Evolutionary conservation across 345 rosid genomes (phyloP), one percentile per base, ranked within the genome.

Genomic region (Euphorbia pulcherrima): DNA sequence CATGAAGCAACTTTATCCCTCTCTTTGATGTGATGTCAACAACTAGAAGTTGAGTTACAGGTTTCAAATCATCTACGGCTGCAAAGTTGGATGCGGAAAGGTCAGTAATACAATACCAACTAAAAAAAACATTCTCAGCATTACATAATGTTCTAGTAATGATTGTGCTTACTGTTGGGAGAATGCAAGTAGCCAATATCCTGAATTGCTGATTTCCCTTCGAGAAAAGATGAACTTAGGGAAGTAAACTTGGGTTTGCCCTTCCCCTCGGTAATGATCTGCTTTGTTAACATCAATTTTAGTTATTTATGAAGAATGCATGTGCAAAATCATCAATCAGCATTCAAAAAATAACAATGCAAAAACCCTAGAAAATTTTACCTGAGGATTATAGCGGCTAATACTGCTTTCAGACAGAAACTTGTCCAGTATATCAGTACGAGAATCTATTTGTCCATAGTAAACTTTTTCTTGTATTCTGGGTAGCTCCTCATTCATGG

Each of bases 401-500:
- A 94, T 75, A 74, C 97, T 92, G 83, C 68, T 84, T 84, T 94
- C 99, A 14, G 88, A 83, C 44, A 94, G 84, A 71, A 89, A 78
- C 70, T 91, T 91, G 81, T 94, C 96, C 81, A 91, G 78, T 61
- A 94, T 87, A 75, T 94, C 85, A 60, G 99, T 88, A 61, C 57
- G 88, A 65, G 97, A 86, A 74, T 78, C 89, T 81, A 94, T 86
- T 60, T 89, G 92, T 9, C 99, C 97, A 56, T 82, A 91, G 71
- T 94, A 94, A 77, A 94, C 97, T 81, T 91, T 95, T 75, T 94
- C 97, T 76, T 94, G 99, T 74, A 94, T 85, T 82, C 84, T 94
- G 53, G 90, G 85, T 74, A 91, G 95, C 77, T 94, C 97, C 26
- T 89, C 97, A 74, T 91, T 94, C 96, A 94, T 91, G 72, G 97